Evolutionary conservation across 2,329 filamentous ascomycete genomes (phyloP).

Genomic region (Stagonosporopsis vannaccii): DNA sequence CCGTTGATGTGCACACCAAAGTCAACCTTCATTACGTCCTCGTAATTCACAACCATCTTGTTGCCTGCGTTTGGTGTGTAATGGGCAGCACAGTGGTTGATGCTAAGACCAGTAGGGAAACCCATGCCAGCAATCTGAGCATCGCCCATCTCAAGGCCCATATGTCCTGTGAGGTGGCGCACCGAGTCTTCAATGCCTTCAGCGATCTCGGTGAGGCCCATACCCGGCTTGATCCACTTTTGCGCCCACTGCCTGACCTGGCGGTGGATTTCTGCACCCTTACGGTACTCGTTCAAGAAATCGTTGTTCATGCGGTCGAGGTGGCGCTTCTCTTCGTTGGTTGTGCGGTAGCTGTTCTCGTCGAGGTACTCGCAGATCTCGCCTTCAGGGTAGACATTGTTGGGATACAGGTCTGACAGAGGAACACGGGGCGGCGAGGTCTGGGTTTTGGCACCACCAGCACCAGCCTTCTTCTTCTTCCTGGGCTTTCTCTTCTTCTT

Average conservation of each 20-base stretch:
- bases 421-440: conserved; percentile 79
- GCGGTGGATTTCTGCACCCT: conserved; percentile 87
- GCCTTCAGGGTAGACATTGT: conserved; percentile 75
- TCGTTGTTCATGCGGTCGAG: conserved; percentile 81
- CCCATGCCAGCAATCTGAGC: conserved; percentile 81
- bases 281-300: conserved; percentile 80
- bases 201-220: conserved; percentile 80
- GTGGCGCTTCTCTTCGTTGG: conserved; percentile 83
- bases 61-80: conserved; percentile 89
- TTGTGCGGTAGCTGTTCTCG: conserved; percentile 81
- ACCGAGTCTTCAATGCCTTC: conserved; percentile 88
- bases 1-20: conserved; percentile 76
- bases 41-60: conserved; percentile 71
- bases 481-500: conserved; percentile 85
- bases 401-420: conserved; percentile 76
- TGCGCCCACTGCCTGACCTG: conserved; percentile 86
- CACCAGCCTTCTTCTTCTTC: conserved; percentile 68
- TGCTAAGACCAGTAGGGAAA: conserved; percentile 82
- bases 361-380: conserved; percentile 79
- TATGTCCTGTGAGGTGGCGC: conserved; percentile 76
- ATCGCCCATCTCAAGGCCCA: conserved; percentile 79
- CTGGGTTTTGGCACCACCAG: conserved; percentile 68
- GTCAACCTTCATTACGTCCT: conserved; percentile 77
- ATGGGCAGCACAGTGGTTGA: conserved; percentile 87
- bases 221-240: conserved; percentile 80